phyloP scores from a whole-genome alignment of 2,329 filamentous ascomycete species.

The Hawksworthiomyces lignivorus region DNA sequence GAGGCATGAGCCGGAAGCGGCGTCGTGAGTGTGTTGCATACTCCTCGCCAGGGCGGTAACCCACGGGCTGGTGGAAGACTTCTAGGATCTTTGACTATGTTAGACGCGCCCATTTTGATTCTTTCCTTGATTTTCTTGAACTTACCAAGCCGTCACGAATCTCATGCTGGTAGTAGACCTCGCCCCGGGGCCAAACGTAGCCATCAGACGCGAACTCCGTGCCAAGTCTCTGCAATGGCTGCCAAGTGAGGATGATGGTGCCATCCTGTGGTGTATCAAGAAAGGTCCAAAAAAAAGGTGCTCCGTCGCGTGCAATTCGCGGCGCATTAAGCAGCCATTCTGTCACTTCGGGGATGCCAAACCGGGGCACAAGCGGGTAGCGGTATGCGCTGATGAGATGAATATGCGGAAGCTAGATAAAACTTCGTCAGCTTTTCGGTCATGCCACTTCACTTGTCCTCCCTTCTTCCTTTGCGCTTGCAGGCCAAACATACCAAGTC shows the following conservation, averaged over 20 bases:
- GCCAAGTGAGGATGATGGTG: slow-evolving; percentile 80
- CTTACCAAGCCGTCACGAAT: slow-evolving; percentile 53
- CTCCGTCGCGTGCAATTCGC: slow-evolving; percentile 73
- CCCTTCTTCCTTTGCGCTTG: background rate
- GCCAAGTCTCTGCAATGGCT: slow-evolving; percentile 63
- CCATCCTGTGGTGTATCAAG: slow-evolving; percentile 76
- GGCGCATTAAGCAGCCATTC: slow-evolving; percentile 79
- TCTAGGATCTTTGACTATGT: slow-evolving; percentile 57
- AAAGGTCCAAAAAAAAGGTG: slow-evolving; percentile 90
- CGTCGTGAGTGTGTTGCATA: slow-evolving; percentile 70
- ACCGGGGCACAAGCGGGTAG: slow-evolving; percentile 64
- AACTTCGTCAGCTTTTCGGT: background rate
- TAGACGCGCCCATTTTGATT: background rate
- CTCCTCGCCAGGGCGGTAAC: slow-evolving; percentile 66
- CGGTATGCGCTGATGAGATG: slow-evolving; percentile 80
- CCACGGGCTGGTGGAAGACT: slow-evolving; percentile 73
- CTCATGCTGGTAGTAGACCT: slow-evolving; percentile 70
- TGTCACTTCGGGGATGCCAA: slow-evolving; percentile 70
- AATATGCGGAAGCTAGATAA: slow-evolving; percentile 68
- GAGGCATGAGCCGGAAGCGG: slow-evolving; percentile 76
- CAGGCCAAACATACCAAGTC: slow-evolving; percentile 23
- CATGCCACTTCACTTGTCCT: background rate
- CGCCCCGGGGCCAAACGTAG: slow-evolving; percentile 79
- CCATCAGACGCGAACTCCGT: slow-evolving; percentile 83
- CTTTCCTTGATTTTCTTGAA: slow-evolving; percentile 5